Base-by-base conservation (phyloP, 2,329 filamentous ascomycete species). In the Cercospora beticola region DNA sequence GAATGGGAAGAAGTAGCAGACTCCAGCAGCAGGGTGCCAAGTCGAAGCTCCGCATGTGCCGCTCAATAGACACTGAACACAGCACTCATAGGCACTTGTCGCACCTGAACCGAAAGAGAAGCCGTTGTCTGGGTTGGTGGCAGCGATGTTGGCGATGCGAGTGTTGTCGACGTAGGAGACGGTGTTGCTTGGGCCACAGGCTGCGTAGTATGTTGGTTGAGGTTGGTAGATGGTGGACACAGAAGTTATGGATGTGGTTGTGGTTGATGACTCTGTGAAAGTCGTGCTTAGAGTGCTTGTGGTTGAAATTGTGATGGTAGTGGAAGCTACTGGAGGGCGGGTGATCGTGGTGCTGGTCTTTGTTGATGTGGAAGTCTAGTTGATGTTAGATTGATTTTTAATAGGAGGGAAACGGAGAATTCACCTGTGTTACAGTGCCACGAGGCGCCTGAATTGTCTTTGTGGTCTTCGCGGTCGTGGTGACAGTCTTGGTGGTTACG, bases 121-220 rank as follows among this genome's bases (percentile, higher is more conserved):
- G 57, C 69, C 63, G 26, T 65, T 61, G 26, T 62, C 46, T 18
- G 65, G 59, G 36, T 66, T 60, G 23, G 58, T 61, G 23, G 61
- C 57, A 10, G 57, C 66, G 31, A 70, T 68, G 56, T 66, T 68
- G 66, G 40, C 61, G 43, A 66, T 67, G 5, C 69, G 63, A n/a
- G 65, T 66, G 21, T 54, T 62, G 64, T 65, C 61, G 28, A 68
- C 64, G 56, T 65, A 70, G 23, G 66, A 66, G 1, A 62, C 52
- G n/a, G 66, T 62, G 63, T 70, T 70, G 60, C 63, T 60, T n/a
- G 46, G 40, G 1, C 49, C 59, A 31, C 68, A 70, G 31, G 65
- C 68, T 16, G 68, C 66, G 43, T 68, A 70, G 68, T 54, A 66
- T n/a, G 68, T 70, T 28, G 68, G 68, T 56, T 70, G 68, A 3